A percentile compares a stretch with the other conserved stretches of the same genome.
Conservation (phyloP, 192 early-diverging fungal species). For the Entophlyctis helioformis region DNA sequence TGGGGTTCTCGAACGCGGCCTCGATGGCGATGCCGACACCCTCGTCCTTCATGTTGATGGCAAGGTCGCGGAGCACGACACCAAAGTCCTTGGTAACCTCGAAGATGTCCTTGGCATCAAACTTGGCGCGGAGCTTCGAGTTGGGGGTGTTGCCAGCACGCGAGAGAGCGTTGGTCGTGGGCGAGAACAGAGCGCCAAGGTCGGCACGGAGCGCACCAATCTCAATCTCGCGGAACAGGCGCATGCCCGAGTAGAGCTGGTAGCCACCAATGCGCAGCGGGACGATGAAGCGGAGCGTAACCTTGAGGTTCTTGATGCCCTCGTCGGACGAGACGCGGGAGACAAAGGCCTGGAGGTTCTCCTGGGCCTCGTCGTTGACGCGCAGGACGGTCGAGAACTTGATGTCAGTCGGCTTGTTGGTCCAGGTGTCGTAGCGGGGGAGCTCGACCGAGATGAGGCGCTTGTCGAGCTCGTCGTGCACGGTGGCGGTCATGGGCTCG, state of each 20-base stretch:
- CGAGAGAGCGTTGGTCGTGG: no score
- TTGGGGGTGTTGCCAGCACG: no score
- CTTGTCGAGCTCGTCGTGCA: constrained; percentile 7
- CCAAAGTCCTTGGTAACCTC: constrained; percentile 6
- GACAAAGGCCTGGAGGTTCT: neutral
- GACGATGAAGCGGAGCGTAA: neutral
- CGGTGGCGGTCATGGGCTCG: constrained; percentile 9
- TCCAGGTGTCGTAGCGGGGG: constrained; percentile 5
- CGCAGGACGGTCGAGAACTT: constrained; percentile 6
- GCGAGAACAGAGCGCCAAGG: no score
- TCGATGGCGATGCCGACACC: constrained; percentile 11
- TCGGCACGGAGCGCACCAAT: no score
- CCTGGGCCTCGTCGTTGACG: constrained; percentile 11
- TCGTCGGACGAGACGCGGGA: neutral
- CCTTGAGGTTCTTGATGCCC: neutral
- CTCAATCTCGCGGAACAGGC: no score
- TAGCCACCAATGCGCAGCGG: no score
- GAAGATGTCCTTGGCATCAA: constrained; percentile 7
- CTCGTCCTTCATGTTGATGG: constrained; percentile 14
- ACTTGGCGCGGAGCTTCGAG: neutral
- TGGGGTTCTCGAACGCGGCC: constrained; percentile 21
- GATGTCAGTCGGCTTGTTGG: no score
- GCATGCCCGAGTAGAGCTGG: no score
- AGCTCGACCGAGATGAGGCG: constrained; percentile 6
- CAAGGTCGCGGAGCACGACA: constrained; percentile 12